Conservation (phyloP, 225 moss, liverwort and hornwort species). For the Polytrichum formosum region DNA sequence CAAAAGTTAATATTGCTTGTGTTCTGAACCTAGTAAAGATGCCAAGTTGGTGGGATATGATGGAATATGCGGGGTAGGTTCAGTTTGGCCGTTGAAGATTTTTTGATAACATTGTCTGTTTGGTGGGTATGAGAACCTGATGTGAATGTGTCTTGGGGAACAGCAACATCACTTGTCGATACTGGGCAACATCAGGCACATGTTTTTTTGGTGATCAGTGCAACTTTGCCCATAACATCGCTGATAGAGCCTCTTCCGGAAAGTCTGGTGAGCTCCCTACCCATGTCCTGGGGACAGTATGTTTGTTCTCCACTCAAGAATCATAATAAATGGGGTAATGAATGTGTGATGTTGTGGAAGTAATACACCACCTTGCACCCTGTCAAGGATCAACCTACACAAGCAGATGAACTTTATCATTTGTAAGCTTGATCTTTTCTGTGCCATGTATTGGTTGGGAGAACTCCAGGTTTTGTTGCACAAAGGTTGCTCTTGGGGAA, state of each 20-base stretch:
- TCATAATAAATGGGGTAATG: no score
- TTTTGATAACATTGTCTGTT: no score
- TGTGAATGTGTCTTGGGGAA: constrained; percentile 29
- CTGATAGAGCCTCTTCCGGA: constrained; percentile 94
- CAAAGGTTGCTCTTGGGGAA: constrained; percentile 48
- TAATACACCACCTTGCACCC: no score
- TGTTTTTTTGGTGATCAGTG: constrained; percentile 99
- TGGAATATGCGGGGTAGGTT: no score
- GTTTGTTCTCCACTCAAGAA: no score
- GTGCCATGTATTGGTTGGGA: constrained; percentile 46
- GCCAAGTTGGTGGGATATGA: no score
- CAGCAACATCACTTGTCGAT: constrained; percentile 99
- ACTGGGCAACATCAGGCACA: constrained; percentile 99
- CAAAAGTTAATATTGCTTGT: no score
- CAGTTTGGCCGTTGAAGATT: no score
- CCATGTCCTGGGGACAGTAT: constrained; percentile 12
- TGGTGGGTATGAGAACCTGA: not conserved
- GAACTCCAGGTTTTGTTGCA: constrained; percentile 45
- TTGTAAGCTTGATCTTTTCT: constrained; percentile 26
- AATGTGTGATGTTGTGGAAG: no score
- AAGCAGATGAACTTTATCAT: no score
- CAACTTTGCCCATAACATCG: constrained; percentile 97
- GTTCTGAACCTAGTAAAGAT: no score
- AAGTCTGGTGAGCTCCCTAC: constrained; percentile 85
- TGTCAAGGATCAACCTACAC: no score